Base-by-base conservation (phyloP, 2,329 filamentous ascomycete species). In the Colletotrichum sublineola region DNA sequence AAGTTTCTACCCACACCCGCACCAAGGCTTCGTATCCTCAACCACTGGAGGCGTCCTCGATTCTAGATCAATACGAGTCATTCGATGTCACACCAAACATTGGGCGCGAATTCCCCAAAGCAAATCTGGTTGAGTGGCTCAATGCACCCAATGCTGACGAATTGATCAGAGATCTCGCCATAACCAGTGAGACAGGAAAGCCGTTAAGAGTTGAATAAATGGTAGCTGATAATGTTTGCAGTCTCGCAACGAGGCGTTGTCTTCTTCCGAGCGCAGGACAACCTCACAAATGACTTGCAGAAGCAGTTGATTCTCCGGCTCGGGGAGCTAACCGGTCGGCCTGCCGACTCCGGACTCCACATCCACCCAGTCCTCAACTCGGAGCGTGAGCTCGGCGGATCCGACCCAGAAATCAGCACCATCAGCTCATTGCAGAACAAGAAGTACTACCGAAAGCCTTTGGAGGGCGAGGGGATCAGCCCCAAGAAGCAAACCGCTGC, bases 181-280 rank as follows among this genome's bases (percentile, higher is more conserved):
- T 91, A 65, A 90, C 87, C 0, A 86, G 88, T 90, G 80, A 68
- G 80, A 9, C 12, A 50, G 33, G 4, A n/a, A 40, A 61, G 31
- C 11, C 56, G 6, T 18, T 5, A 12, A 15, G 3, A 18, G 18
- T 24, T 33, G 18, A 20, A 29, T 18, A 40, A 18, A 40, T 14
- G 8, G 42, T 61, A 6, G 63, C 40, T 63, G 14, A 48, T 15
- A 1, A 11, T 24, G 2, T 11, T 0, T 14, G 2, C 60, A 90
- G 89, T 91, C 74, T 90, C 90, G 1, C 86, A 88, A 74, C 85
- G 90, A 18, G 89, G 89, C 1, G 90, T 92, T 2, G 89, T 92
- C 52, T 91, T 92, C 80, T 90, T 92, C 79, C 87, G 90, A 18
- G 83, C 85, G 12, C 90, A 92, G 73, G 82, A 89, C 76, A 83